phyloP scores from a whole-genome alignment of 1,284 basidiomycete genomes.

The Cryptococcus hybrid region DNA sequence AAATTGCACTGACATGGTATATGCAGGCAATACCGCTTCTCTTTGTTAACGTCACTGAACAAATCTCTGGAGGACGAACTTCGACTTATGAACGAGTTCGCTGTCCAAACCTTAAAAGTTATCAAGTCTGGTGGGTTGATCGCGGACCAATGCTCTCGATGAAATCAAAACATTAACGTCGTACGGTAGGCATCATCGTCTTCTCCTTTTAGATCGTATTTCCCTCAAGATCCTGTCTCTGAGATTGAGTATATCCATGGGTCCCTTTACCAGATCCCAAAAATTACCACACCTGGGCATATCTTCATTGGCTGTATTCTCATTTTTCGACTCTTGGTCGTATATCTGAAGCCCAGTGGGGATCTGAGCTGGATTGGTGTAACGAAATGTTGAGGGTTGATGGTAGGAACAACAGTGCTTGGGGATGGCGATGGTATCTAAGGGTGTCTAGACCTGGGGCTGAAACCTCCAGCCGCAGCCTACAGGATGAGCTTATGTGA shows the following conservation, averaged over 20 bases:
- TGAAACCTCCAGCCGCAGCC: constrained; percentile 48
- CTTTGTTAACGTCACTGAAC: constrained; percentile 68
- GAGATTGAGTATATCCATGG: constrained; percentile 70
- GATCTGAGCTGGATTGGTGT: constrained; percentile 71
- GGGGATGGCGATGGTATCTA: constrained; percentile 97
- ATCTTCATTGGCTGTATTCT: constrained; percentile 86
- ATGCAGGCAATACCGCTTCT: constrained; percentile 85
- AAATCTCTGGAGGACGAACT: constrained; percentile 72
- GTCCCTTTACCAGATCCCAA: constrained; percentile 74
- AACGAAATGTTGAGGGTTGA: constrained; percentile 73
- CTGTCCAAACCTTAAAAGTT: constrained; percentile 81
- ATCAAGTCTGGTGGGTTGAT: constrained; percentile 77
- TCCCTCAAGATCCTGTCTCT: constrained; percentile 62
- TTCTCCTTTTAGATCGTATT: constrained; percentile 61
- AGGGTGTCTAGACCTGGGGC: constrained; percentile 65
- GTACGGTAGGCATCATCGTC: constrained; percentile 70
- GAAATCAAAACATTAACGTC: background rate
- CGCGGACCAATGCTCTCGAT: background rate
- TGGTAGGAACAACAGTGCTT: constrained; percentile 93
- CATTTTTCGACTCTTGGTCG: constrained; percentile 58
- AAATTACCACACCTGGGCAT: constrained; percentile 97
- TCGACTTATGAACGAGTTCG: constrained; percentile 76
- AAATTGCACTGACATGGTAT: constrained; percentile 3
- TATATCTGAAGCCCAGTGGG: constrained; percentile 64
- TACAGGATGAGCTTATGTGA: constrained; percentile 68